These are phyloP conservation scores for Isoetes taiwanensis DNA, from an alignment of 75 land plant genomes.

Conservation along the genomic window DNA sequence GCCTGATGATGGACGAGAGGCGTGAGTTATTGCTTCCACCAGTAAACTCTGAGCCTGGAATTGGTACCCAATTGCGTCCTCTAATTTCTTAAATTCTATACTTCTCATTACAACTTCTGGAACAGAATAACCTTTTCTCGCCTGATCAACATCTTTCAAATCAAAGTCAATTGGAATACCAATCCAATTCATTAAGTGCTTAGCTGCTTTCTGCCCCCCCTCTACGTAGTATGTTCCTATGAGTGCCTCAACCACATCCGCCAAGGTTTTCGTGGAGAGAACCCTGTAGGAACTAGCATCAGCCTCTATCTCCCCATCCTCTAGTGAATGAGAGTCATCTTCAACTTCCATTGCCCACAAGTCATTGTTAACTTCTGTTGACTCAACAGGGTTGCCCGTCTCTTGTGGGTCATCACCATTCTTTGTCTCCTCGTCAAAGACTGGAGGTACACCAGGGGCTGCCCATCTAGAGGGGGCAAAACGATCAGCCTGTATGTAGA, in stretches of 20 bases:
- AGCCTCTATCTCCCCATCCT: constrained; percentile 93
- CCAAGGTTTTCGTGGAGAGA: constrained; percentile 92
- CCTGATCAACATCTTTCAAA: constrained; percentile 30
- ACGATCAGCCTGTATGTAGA: constrained; percentile 96
- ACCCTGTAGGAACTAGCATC: constrained; percentile 89
- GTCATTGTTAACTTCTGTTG: constrained; percentile 14
- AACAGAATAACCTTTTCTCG: constrained; percentile 32
- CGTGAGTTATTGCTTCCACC: constrained; percentile 96
- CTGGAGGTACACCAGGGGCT: constrained; percentile 98
- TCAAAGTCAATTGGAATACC: constrained; percentile 83
- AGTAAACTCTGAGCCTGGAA: constrained; percentile 53
- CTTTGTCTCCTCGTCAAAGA: constrained; percentile 88
- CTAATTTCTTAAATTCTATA: constrained; percentile 65
- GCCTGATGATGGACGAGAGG: constrained; percentile 94
- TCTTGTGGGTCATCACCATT: constrained; percentile 37
- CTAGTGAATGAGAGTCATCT: constrained; percentile 42
- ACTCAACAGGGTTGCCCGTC: constrained; percentile 1
- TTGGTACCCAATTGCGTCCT: constrained; percentile 39
- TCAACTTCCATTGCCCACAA: constrained; percentile 18
- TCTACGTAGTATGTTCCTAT: constrained; percentile 98
- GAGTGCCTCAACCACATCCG: constrained; percentile 98
- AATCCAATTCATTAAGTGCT: constrained; percentile 95
- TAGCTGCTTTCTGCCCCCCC: constrained; percentile 77
- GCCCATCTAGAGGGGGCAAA: constrained; percentile 99
- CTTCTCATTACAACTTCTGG: constrained; percentile 70